Percentiles rank a stretch among this genome's conserved stretches.
Conservation (phyloP, 768 basidiomycete species). For the Pluteus cervinus region DNA sequence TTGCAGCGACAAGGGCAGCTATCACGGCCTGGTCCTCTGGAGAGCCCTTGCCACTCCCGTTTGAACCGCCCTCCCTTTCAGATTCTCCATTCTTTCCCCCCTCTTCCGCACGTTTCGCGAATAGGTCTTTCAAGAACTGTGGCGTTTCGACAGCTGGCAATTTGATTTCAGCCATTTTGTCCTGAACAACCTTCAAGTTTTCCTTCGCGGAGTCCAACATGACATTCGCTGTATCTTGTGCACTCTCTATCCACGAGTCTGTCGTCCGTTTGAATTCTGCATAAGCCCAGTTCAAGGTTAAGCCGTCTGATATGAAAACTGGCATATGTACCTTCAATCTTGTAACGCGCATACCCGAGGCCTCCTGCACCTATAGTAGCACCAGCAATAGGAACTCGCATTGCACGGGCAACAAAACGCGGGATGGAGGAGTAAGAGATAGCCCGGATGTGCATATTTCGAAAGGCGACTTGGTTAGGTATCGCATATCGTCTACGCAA, state of each 20-base stretch:
- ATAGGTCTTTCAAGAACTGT: slow-evolving; percentile 69
- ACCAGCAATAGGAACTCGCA: slow-evolving; percentile 83
- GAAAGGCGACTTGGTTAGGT: slow-evolving; percentile 35
- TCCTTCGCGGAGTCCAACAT: slow-evolving; percentile 70
- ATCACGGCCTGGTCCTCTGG: slow-evolving; percentile 59
- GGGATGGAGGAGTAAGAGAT: slow-evolving; percentile 88
- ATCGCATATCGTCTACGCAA: slow-evolving; percentile 44
- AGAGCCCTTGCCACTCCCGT: slow-evolving; percentile 36
- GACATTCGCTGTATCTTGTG: slow-evolving; percentile 66
- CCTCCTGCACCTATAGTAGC: slow-evolving; percentile 88
- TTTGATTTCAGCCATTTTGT: slow-evolving; percentile 55
- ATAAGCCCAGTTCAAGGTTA: slow-evolving; percentile 4
- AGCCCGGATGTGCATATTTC: slow-evolving; percentile 68
- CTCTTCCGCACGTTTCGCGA: slow-evolving; percentile 27
- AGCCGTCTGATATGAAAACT: background rate
- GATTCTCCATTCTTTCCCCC: slow-evolving; percentile 22
- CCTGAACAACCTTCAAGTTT: slow-evolving; percentile 52
- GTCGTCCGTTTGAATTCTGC: slow-evolving; percentile 71
- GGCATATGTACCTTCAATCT: slow-evolving; percentile 74
- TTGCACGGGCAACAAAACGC: slow-evolving; percentile 81
- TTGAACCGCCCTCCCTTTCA: slow-evolving; percentile 22
- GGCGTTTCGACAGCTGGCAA: slow-evolving; percentile 47
- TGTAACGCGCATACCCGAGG: slow-evolving; percentile 93
- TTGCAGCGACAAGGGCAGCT: slow-evolving; percentile 72
- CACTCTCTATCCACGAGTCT: slow-evolving; percentile 55